phyloP scores from a whole-genome alignment of 176 grass and related monocot species.

The Musa troglodytarum region DNA sequence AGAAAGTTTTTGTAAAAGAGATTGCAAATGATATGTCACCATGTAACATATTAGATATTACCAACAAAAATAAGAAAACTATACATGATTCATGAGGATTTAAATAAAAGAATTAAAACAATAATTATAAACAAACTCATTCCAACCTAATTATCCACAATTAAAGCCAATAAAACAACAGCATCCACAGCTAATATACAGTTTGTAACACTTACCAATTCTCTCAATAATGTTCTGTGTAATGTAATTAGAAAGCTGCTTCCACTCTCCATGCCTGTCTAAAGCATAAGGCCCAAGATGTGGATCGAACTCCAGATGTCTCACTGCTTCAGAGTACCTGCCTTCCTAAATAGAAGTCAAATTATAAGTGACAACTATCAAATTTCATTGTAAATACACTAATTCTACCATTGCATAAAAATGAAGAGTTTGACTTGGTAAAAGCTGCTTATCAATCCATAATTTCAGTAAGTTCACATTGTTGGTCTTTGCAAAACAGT shows the following conservation, averaged over 20 bases:
- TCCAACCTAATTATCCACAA: background rate
- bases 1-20: background rate
- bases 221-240: conserved; percentile 53
- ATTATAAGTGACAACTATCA: conserved; percentile 2
- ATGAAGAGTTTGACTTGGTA: background rate
- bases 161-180: background rate
- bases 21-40: background rate
- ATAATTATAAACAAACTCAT: background rate
- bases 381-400: background rate
- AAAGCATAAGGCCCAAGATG: conserved; percentile 77
- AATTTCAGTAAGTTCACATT: background rate
- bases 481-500: background rate
- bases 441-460: background rate
- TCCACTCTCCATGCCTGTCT: conserved; percentile 58
- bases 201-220: conserved; percentile 37
- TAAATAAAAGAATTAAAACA: background rate
- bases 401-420: background rate
- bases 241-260: conserved; percentile 66
- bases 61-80: background rate
- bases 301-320: conserved; percentile 58
- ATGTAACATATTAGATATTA: background rate
- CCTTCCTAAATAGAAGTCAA: conserved; percentile 60
- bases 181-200: background rate
- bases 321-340: conserved; percentile 78
- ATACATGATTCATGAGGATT: background rate